phyloP scores from a whole-genome alignment of 257 asterid genomes.

The Parsonsia alboflavescens region DNA sequence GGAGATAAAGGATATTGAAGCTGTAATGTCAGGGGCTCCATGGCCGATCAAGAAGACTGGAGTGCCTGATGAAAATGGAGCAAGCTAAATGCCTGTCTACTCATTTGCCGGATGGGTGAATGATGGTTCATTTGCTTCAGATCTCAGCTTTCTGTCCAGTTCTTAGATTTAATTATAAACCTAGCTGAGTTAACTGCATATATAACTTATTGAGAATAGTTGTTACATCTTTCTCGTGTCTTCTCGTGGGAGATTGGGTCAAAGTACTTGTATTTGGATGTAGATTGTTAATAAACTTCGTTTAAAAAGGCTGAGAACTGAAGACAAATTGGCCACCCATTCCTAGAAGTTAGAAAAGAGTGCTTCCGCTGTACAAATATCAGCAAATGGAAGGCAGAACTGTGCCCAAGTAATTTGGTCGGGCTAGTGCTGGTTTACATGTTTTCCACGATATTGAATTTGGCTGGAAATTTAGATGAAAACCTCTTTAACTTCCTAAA shows the following conservation, averaged over 20 bases:
- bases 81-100: conserved; percentile 9
- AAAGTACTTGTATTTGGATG: neutral
- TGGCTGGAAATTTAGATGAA: too few species aligned
- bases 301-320: neutral
- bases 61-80: conserved; percentile 23
- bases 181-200: neutral
- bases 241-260: neutral
- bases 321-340: neutral
- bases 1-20: conserved; percentile 75
- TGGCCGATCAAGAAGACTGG: conserved; percentile 56
- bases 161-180: neutral
- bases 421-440: too few species aligned
- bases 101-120: neutral
- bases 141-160: neutral
- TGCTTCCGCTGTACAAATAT: neutral
- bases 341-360: too few species aligned
- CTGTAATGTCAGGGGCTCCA: conserved; percentile 88
- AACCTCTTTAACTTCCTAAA: too few species aligned
- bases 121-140: neutral
- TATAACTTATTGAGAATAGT: neutral
- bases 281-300: neutral
- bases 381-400: too few species aligned
- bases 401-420: too few species aligned
- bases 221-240: neutral
- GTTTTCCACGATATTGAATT: too few species aligned